Evolutionary conservation across 768 basidiomycete genomes (phyloP).

Genomic region (Lyophyllum shimeji): DNA sequence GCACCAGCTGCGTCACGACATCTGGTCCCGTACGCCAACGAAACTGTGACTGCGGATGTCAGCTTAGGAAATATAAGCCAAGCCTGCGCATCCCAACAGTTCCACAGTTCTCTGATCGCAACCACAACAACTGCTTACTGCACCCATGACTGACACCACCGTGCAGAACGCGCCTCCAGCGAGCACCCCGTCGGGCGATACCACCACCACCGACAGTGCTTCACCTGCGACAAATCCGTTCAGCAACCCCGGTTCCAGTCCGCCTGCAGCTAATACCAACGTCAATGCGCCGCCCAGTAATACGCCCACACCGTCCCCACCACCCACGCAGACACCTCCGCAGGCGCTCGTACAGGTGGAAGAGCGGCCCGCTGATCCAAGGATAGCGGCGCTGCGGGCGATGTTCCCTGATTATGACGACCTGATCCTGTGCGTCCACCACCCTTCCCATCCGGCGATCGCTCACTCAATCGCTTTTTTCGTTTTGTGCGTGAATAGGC

Average conservation of each 20-base stretch:
- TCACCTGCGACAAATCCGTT: neutral
- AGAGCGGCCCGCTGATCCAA: conserved; percentile 38
- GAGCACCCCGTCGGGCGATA: neutral
- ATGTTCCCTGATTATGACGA: conserved; percentile 86
- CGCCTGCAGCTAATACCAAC: neutral
- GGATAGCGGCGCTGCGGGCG: conserved; percentile 52
- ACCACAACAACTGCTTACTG: conserved; percentile 10
- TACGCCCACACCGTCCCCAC: too few species aligned
- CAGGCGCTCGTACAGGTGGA: neutral
- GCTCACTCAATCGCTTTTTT: neutral
- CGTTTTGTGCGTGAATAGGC: conserved; percentile 31
- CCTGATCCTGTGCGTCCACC: conserved; percentile 57
- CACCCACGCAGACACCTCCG: too few species aligned
- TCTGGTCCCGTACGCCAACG: neutral
- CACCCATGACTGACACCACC: conserved; percentile 14
- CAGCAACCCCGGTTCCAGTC: neutral
- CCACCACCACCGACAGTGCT: neutral
- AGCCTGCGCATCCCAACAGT: neutral
- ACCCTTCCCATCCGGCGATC: neutral
- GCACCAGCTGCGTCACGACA: too few species aligned
- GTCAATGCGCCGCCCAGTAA: too few species aligned
- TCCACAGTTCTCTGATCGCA: neutral
- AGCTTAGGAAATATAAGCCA: neutral
- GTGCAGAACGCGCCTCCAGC: neutral
- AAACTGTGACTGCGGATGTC: neutral